Evolutionary conservation across 306 rosid species (phyloP).

Genomic region (Lathyrus oleraceus): DNA sequence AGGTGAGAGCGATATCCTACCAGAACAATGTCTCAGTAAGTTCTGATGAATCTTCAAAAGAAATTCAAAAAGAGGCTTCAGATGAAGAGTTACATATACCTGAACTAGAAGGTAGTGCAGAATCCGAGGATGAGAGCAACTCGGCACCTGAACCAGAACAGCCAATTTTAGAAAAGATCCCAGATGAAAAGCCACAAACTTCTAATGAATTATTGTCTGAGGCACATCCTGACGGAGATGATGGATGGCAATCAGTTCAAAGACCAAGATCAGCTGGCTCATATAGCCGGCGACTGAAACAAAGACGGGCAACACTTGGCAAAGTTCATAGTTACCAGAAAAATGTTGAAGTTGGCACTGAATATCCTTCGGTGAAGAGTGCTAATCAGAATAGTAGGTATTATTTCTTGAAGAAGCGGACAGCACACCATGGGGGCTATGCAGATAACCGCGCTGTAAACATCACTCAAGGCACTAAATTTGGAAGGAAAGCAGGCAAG

Average conservation of each 20-base stretch:
- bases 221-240: constrained; percentile 74
- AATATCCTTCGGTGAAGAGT: constrained; percentile 52
- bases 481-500: constrained; percentile 78
- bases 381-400: constrained; percentile 59
- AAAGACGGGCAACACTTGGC: constrained; percentile 78
- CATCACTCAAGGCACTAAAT: constrained; percentile 72
- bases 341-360: constrained; percentile 57
- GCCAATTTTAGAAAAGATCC: constrained; percentile 45
- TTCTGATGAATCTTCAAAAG: constrained; percentile 78
- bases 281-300: constrained; percentile 72
- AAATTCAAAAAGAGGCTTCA: constrained; percentile 65
- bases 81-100: constrained; percentile 64
- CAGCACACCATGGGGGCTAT: constrained; percentile 68
- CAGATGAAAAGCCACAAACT: constrained; percentile 51
- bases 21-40: constrained; percentile 48
- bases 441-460: constrained; percentile 59
- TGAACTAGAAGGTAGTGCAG: constrained; percentile 46
- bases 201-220: constrained; percentile 56
- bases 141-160: constrained; percentile 54
- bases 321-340: constrained; percentile 79
- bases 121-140: constrained; percentile 57
- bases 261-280: constrained; percentile 87
- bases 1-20: constrained; percentile 67
- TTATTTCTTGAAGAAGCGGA: constrained; percentile 74
- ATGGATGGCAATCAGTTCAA: constrained; percentile 98